Evolutionary conservation across 805 yeast genomes (phyloP).

Genomic region (Candida tibetensis): DNA sequence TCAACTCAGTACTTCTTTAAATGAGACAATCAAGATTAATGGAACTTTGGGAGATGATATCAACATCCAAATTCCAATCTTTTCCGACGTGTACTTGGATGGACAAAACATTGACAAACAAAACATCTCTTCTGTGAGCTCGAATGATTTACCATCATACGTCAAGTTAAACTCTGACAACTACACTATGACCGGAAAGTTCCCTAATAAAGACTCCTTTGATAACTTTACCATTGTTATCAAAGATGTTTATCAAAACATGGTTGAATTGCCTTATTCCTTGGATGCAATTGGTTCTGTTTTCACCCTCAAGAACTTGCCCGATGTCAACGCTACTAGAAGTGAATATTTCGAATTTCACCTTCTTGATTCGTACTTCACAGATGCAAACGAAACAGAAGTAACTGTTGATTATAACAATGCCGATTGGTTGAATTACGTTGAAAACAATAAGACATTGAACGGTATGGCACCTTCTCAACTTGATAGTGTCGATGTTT

Average conservation of each 20-base stretch:
- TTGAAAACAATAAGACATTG: constrained; percentile 59
- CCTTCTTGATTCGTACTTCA: constrained; percentile 54
- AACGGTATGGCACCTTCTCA: constrained; percentile 56
- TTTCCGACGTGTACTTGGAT: constrained; percentile 63
- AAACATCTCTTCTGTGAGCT: constrained; percentile 54
- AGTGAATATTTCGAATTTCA: constrained; percentile 58
- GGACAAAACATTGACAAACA: constrained; percentile 42
- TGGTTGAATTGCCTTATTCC: constrained; percentile 55
- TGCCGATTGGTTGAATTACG: constrained; percentile 64
- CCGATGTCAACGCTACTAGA: constrained; percentile 65
- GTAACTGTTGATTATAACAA: constrained; percentile 40
- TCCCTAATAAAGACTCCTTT: constrained; percentile 46
- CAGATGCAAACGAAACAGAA: constrained; percentile 49
- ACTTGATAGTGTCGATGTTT: constrained; percentile 22
- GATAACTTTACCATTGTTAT: constrained; percentile 55
- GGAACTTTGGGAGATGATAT: constrained; percentile 63
- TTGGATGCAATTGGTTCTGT: constrained; percentile 53
- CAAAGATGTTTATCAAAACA: constrained; percentile 58
- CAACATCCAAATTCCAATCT: constrained; percentile 55
- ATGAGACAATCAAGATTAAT: constrained; percentile 56
- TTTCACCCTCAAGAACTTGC: constrained; percentile 52
- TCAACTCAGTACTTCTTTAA: constrained; percentile 63
- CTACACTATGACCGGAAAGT: constrained; percentile 49
- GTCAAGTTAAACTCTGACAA: constrained; percentile 40
- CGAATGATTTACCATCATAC: constrained; percentile 61